Evolutionary conservation across 768 basidiomycete genomes (phyloP).

Genomic region (Suillus clintonianus): DNA sequence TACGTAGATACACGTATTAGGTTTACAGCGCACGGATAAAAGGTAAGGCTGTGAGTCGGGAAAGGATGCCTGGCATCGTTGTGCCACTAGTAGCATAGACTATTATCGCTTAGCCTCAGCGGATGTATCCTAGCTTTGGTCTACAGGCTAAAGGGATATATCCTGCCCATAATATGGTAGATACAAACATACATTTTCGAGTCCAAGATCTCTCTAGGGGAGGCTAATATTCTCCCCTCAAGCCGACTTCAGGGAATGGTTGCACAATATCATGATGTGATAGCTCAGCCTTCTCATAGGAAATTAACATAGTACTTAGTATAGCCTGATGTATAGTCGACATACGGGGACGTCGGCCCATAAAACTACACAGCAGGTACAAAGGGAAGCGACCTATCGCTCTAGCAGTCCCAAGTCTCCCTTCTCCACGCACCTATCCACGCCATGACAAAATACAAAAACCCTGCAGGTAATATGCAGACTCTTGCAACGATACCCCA

Average conservation of each 20-base stretch:
- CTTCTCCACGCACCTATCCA: slow-evolving; percentile 55
- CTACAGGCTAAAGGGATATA: neutral
- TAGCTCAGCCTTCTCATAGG: neutral
- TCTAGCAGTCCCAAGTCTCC: slow-evolving; percentile 34
- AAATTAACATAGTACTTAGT: neutral
- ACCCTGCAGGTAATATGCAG: slow-evolving; percentile 73
- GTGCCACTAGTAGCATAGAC: neutral
- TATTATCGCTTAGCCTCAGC: neutral
- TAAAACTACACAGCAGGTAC: neutral
- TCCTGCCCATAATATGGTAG: neutral
- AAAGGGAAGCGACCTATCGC: neutral
- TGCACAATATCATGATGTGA: neutral
- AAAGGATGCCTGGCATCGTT: too few species aligned
- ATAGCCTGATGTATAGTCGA: neutral
- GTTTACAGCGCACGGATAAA: too few species aligned
- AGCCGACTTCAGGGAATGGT: neutral
- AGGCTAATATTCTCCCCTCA: neutral
- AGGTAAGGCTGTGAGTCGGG: too few species aligned
- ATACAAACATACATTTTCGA: neutral
- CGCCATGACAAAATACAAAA: slow-evolving; percentile 79
- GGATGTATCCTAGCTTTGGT: neutral
- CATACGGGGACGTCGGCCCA: neutral
- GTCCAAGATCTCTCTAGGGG: too few species aligned
- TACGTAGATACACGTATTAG: too few species aligned
- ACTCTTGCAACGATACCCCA: slow-evolving; percentile 71